Conservation (phyloP, 148 eudicot species). For the Vaccinium myrtillus region DNA sequence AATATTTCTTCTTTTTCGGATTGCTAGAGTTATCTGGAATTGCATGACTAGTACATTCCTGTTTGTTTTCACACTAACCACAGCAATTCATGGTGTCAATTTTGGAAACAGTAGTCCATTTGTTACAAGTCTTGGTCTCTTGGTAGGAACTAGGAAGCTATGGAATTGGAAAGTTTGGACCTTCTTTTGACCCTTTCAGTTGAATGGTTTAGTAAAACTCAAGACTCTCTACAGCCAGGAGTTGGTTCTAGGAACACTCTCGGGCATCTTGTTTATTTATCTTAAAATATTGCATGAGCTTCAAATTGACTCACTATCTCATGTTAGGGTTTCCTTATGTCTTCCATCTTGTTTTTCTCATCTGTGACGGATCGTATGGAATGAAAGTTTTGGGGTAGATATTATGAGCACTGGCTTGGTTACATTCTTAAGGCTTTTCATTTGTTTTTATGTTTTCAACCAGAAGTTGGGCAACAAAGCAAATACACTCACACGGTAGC, state of each 20-base stretch:
- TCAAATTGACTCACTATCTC: background rate
- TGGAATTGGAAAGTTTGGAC: background rate
- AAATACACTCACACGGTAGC: background rate
- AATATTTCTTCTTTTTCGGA: background rate
- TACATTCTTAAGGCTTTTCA: background rate
- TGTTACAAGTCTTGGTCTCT: background rate
- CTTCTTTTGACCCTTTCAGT: background rate
- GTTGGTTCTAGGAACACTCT: background rate
- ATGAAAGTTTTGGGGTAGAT: background rate
- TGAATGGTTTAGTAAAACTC: background rate
- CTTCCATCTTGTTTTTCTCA: background rate
- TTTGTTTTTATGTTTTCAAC: background rate
- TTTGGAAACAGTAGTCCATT: background rate
- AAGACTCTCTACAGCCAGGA: background rate
- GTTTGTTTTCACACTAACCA: background rate
- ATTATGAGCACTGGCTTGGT: background rate
- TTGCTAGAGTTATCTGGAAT: background rate
- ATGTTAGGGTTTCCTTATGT: background rate
- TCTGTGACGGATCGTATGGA: background rate
- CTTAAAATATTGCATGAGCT: background rate
- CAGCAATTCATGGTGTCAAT: background rate
- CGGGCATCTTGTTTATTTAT: no score
- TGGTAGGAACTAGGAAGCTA: no score
- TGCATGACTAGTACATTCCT: slow-evolving; percentile 1
- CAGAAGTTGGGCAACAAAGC: background rate